Evolutionary conservation across 2,329 filamentous ascomycete genomes (phyloP).

Genomic region (Aquanectria penicillioides): DNA sequence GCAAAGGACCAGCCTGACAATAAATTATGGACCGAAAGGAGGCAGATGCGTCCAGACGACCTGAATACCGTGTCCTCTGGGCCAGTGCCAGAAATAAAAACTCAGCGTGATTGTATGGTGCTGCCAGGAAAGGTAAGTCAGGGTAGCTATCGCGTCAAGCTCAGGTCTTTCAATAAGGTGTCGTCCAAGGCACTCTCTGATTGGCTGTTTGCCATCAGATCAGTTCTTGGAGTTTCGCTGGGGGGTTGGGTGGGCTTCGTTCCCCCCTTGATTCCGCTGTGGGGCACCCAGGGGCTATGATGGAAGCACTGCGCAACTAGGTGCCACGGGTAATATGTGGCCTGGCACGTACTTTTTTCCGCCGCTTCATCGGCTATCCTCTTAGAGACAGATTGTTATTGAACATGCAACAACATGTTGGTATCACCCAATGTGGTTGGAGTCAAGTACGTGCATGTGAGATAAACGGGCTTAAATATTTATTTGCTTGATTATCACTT

Average conservation of each 20-base stretch:
- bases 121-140: slow-evolving; percentile 18
- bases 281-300: not conserved
- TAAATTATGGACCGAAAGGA: slow-evolving; percentile 6
- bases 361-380: too few species aligned
- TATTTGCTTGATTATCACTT: too few species aligned
- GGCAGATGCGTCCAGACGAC: slow-evolving; percentile 15
- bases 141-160: slow-evolving; percentile 32
- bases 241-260: not conserved
- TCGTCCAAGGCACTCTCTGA: slow-evolving; percentile 36
- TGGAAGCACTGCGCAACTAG: not conserved
- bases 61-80: slow-evolving; percentile 27
- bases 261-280: slow-evolving; percentile 19
- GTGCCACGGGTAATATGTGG: not conserved
- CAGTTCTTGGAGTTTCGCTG: slow-evolving; percentile 2
- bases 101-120: slow-evolving; percentile 27
- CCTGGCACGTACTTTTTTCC: not conserved
- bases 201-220: slow-evolving; percentile 34
- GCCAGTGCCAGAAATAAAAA: slow-evolving; percentile 10
- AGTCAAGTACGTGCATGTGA: too few species aligned
- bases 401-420: not conserved
- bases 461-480: too few species aligned
- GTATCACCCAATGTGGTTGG: too few species aligned
- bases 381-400: not conserved
- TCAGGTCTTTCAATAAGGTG: slow-evolving; percentile 41
- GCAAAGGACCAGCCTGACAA: slow-evolving; percentile 17